These are phyloP conservation scores for Echium plantagineum DNA, from an alignment of 257 asterid species.

Conservation along the genomic window DNA sequence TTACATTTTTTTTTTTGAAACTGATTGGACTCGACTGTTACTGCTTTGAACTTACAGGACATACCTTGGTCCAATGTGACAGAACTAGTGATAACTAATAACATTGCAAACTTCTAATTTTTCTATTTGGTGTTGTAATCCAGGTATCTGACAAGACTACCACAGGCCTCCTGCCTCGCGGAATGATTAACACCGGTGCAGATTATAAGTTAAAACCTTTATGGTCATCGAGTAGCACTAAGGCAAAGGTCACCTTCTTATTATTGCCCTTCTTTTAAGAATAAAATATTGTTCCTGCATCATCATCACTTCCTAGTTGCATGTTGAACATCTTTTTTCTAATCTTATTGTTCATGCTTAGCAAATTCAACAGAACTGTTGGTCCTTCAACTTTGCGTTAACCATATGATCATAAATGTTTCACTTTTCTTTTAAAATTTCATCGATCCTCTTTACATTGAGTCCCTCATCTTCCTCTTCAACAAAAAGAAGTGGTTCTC, in stretches of 20 bases:
- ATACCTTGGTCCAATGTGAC: neutral
- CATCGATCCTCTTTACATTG: neutral
- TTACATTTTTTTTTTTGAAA: neutral
- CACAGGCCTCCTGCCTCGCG: conserved; percentile 39
- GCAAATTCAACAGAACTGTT: too few relatives aligned
- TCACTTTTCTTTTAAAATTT: neutral
- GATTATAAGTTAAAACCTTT: conserved; percentile 64
- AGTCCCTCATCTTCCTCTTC: neutral
- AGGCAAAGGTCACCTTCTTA: conserved; percentile 36
- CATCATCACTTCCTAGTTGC: neutral
- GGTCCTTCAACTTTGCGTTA: neutral
- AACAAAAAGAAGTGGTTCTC: too few relatives aligned
- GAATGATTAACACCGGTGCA: conserved; percentile 40
- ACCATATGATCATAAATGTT: too few relatives aligned
- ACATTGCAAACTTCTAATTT: neutral
- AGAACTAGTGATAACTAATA: neutral
- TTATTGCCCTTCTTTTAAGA: neutral
- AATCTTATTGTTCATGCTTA: neutral
- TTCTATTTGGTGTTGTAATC: neutral
- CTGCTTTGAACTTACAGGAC: neutral
- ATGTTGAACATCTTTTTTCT: neutral
- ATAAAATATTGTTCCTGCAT: neutral
- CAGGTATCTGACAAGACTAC: conserved; percentile 17
- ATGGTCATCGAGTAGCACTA: conserved; percentile 40
- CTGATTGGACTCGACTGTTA: neutral